phyloP scores from a whole-genome alignment of 257 asterid genomes.

The Solanum lycopersicoides region DNA sequence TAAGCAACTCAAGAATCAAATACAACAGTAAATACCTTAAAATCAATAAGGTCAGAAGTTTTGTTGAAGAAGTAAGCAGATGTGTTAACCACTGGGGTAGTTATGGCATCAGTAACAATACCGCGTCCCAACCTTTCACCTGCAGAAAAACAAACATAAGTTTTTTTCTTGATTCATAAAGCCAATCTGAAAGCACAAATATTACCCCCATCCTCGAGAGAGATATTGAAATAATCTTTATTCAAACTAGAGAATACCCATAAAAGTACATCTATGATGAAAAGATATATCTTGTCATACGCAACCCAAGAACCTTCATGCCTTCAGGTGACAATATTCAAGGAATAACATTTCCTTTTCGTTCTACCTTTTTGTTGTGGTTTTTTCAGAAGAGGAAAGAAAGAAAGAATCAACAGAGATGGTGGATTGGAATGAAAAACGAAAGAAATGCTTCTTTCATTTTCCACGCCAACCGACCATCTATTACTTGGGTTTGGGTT shows the following conservation, averaged over 20 bases:
- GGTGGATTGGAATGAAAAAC: background rate
- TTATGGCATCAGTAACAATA: constrained; percentile 74
- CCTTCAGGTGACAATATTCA: background rate
- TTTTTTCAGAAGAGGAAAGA: background rate
- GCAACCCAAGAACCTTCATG: background rate
- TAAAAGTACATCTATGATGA: background rate
- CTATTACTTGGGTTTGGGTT: background rate
- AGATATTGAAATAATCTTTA: background rate
- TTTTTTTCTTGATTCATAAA: background rate
- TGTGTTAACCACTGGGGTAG: constrained; percentile 89
- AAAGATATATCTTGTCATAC: background rate
- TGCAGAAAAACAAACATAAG: constrained; percentile 16
- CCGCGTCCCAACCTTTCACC: constrained; percentile 95
- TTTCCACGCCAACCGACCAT: background rate
- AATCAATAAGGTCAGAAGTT: constrained; percentile 82
- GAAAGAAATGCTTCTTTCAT: background rate
- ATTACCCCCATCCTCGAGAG: background rate
- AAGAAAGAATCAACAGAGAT: background rate
- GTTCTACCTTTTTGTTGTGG: background rate
- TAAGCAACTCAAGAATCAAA: background rate
- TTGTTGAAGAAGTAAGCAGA: constrained; percentile 91
- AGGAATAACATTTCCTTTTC: background rate
- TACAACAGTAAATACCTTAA: constrained; percentile 47
- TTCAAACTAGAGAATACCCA: background rate
- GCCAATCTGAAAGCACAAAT: background rate